phyloP scores from a whole-genome alignment of 2,329 filamentous ascomycete species.

The Aureobasidium subglaciale region DNA sequence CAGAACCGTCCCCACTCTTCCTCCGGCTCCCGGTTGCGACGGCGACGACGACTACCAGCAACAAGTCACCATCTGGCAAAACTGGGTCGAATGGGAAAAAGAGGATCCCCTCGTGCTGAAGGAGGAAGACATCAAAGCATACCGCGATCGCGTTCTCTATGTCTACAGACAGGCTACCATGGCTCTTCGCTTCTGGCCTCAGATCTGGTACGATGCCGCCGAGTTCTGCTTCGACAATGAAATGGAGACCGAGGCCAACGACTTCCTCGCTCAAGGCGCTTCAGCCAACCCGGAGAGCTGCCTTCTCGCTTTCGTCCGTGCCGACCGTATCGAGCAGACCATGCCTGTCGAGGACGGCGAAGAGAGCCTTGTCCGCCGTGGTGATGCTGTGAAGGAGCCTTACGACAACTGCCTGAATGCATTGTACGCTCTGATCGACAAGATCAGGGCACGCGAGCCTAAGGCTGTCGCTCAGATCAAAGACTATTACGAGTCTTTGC shows the following conservation, averaged over 20 bases:
- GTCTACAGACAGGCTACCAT: slow-evolving; percentile 91
- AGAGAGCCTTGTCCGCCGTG: slow-evolving; percentile 55
- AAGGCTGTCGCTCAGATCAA: slow-evolving; percentile 51
- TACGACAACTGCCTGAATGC: slow-evolving; percentile 78
- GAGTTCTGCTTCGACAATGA: slow-evolving; percentile 84
- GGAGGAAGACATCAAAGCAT: slow-evolving; percentile 67
- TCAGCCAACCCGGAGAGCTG: slow-evolving; percentile 90
- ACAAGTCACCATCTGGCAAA: slow-evolving; percentile 85
- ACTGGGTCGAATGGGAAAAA: slow-evolving; percentile 94
- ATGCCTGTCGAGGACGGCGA: slow-evolving; percentile 65
- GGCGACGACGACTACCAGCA: slow-evolving; percentile 76
- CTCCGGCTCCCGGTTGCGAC: slow-evolving; percentile 77
- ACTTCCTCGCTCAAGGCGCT: slow-evolving; percentile 75
- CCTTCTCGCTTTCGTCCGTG: slow-evolving; percentile 79
- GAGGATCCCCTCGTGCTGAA: slow-evolving; percentile 82
- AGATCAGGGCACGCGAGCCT: slow-evolving; percentile 58
- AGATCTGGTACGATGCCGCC: slow-evolving; percentile 91
- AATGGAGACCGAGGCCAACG: slow-evolving; percentile 62
- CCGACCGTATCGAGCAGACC: slow-evolving; percentile 76
- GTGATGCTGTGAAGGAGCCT: slow-evolving; percentile 70
- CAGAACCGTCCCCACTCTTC: slow-evolving; percentile 70
- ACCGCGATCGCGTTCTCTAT: slow-evolving; percentile 74
- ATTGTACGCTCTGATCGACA: slow-evolving; percentile 79
- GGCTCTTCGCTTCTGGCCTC: slow-evolving; percentile 88
- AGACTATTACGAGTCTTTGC: slow-evolving; percentile 44